phyloP scores from a whole-genome alignment of 805 yeast species.

The Candida loeiensis region DNA sequence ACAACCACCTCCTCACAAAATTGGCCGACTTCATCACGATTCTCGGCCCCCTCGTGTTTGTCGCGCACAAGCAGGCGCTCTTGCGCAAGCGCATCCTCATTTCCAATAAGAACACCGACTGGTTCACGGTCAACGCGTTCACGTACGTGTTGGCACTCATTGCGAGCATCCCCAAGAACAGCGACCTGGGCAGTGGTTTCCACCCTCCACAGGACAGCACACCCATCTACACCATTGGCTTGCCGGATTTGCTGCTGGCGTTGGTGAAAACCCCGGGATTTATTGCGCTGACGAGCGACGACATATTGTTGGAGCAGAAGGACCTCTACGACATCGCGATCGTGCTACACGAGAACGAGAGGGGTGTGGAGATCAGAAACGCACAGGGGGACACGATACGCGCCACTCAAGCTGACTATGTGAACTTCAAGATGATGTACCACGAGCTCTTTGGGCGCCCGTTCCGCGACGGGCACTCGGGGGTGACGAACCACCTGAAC shows the following conservation, averaged over 20 bases:
- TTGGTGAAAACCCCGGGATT: constrained; percentile 32
- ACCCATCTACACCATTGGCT: constrained; percentile 62
- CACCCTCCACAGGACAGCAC: too few species aligned
- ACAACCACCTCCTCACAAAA: constrained; percentile 41
- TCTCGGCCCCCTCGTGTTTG: constrained; percentile 57
- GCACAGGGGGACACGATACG: constrained; percentile 14
- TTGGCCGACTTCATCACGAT: constrained; percentile 29
- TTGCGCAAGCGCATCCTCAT: constrained; percentile 52
- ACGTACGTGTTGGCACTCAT: constrained; percentile 57
- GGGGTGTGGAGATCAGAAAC: constrained; percentile 14
- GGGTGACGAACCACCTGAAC: constrained; percentile 14
- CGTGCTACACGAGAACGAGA: constrained; percentile 16
- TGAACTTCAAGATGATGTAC: constrained; percentile 33
- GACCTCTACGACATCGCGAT: constrained; percentile 48
- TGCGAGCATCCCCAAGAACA: constrained; percentile 61
- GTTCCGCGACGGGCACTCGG: too few species aligned
- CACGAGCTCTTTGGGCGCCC: constrained; percentile 15
- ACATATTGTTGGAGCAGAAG: constrained; percentile 52
- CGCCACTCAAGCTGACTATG: constrained; percentile 37
- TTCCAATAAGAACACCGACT: constrained; percentile 15
- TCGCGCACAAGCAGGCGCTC: constrained; percentile 59
- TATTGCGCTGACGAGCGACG: constrained; percentile 66
- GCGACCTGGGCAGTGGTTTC: too few species aligned
- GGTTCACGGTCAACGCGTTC: constrained; percentile 30
- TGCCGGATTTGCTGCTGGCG: constrained; percentile 46